Conservation (phyloP, 441 rosid species). For the Syzygium malaccense region DNA sequence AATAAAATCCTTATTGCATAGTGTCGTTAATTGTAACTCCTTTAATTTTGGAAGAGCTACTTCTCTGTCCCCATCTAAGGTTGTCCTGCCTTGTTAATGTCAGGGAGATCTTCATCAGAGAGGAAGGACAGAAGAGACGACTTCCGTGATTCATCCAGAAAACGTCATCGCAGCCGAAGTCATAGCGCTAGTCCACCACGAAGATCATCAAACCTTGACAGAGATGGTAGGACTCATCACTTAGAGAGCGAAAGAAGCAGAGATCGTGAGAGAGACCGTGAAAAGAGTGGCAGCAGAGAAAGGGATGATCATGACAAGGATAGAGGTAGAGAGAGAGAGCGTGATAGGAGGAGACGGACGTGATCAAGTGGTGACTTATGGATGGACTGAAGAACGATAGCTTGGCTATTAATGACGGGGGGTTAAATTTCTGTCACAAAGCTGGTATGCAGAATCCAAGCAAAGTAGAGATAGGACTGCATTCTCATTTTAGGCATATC, state of each 20-base stretch:
- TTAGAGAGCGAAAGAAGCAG: conserved; percentile 40
- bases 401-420: not conserved
- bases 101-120: conserved; percentile 59
- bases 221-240: conserved; percentile 8
- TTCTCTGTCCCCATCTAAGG: not conserved
- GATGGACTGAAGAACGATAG: not conserved
- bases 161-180: conserved; percentile 68
- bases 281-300: conserved; percentile 90
- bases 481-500: not conserved
- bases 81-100: conserved; percentile 8
- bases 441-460: not conserved
- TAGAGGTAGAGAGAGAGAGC: conserved; percentile 42
- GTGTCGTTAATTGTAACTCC: not conserved
- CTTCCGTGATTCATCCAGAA: conserved; percentile 59
- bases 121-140: conserved; percentile 64
- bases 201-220: conserved; percentile 50
- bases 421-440: not conserved
- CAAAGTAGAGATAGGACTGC: not conserved
- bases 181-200: conserved; percentile 72
- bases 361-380: conserved; percentile 11
- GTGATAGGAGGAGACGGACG: conserved; percentile 47
- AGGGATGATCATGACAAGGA: conserved; percentile 77
- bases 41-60: not conserved
- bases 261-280: conserved; percentile 54
- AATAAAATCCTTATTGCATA: not conserved